Conservation (phyloP, 106 monocot genomes). For the Amphibolis antarctica region DNA sequence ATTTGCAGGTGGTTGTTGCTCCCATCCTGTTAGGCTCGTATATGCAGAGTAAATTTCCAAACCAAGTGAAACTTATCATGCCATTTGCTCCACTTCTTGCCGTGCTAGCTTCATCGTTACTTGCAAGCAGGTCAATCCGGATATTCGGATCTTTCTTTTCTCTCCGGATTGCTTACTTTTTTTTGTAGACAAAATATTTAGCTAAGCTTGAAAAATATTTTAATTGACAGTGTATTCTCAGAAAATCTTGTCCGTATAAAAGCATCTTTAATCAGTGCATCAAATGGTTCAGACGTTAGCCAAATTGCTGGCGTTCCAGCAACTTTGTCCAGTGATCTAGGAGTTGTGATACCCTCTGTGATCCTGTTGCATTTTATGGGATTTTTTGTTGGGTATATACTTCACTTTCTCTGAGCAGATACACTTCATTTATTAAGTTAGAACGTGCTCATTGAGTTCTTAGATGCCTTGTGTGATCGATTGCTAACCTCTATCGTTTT, state of each 20-base stretch:
- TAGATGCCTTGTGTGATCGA: neutral
- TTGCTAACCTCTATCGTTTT: neutral
- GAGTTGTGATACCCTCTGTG: constrained; percentile 32
- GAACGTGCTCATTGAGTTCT: neutral
- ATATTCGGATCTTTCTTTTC: neutral
- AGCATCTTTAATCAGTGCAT: constrained; percentile 24
- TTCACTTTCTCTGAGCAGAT: neutral
- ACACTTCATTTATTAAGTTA: too few species aligned
- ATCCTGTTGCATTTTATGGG: constrained; percentile 50
- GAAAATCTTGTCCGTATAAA: constrained; percentile 55
- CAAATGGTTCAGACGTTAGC: constrained; percentile 5
- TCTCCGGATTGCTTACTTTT: neutral
- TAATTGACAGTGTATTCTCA: constrained; percentile 46
- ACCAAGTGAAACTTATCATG: constrained; percentile 28
- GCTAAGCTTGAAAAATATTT: neutral
- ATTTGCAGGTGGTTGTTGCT: constrained; percentile 46
- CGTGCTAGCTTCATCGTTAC: constrained; percentile 53
- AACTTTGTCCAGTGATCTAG: constrained; percentile 29
- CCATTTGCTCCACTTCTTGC: constrained; percentile 59
- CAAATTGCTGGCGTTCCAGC: constrained; percentile 5
- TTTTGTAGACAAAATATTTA: neutral
- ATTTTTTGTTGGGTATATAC: constrained; percentile 49
- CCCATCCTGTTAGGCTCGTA: constrained; percentile 62
- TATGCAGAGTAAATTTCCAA: constrained; percentile 52
- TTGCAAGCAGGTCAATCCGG: constrained; percentile 26